These are phyloP conservation scores for Lagenidium sp. DNA, from an alignment of 352 stramenopile species.

Conservation along the genomic window DNA sequence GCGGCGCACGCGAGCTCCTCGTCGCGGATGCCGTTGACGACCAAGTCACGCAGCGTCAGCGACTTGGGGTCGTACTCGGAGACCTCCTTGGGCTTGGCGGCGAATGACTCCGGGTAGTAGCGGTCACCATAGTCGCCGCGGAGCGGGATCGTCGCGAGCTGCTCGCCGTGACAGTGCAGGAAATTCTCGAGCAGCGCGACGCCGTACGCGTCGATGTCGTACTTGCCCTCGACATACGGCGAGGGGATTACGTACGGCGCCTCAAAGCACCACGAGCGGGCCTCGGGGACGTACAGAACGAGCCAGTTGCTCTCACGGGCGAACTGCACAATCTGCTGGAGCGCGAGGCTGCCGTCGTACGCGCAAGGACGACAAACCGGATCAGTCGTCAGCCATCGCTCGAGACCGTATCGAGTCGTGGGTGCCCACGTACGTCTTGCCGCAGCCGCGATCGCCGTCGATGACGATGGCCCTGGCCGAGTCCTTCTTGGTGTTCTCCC, in stretches of 20 bases:
- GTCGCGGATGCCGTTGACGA: constrained; percentile 70
- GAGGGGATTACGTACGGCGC: constrained; percentile 83
- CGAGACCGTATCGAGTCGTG: too few species aligned
- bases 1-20: constrained; percentile 75
- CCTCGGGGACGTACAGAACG: constrained; percentile 73
- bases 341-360: constrained; percentile 32
- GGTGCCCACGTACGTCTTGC: constrained; percentile 42
- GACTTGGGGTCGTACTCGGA: constrained; percentile 38
- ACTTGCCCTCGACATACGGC: constrained; percentile 67
- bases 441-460: constrained; percentile 71
- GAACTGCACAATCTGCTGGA: constrained; percentile 85
- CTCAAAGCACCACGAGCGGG: constrained; percentile 69
- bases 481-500: constrained; percentile 41
- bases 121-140: constrained; percentile 65
- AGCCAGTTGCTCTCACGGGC: constrained; percentile 81
- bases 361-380: not conserved
- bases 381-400: too few species aligned
- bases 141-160: constrained; percentile 51
- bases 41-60: constrained; percentile 70
- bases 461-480: constrained; percentile 54
- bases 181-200: constrained; percentile 76
- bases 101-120: constrained; percentile 70
- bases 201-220: constrained; percentile 80
- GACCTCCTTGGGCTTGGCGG: constrained; percentile 62
- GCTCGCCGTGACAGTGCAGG: constrained; percentile 60